These are phyloP conservation scores for Asclepias syriaca DNA, from an alignment of 257 asterid species.

Conservation along the genomic window DNA sequence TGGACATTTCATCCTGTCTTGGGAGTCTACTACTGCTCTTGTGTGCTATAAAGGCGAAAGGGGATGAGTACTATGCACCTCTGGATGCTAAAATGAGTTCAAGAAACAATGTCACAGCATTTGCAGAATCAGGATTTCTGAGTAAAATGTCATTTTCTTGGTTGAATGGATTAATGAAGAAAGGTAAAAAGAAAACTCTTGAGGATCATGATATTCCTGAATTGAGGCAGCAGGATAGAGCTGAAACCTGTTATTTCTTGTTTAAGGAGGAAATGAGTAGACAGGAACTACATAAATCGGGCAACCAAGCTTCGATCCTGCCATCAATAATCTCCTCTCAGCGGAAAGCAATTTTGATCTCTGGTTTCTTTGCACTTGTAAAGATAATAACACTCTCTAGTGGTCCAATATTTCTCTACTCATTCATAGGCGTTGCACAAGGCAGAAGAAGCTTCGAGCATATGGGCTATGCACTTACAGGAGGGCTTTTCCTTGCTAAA, in stretches of 20 bases:
- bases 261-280: constrained; percentile 21
- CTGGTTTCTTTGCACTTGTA: constrained; percentile 29
- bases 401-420: constrained; percentile 34
- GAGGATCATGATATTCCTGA: constrained; percentile 26
- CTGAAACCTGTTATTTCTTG: constrained; percentile 21
- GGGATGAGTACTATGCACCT: constrained; percentile 6
- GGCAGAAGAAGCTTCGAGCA: constrained; percentile 21
- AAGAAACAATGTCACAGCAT: constrained; percentile 15
- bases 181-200: constrained; percentile 27
- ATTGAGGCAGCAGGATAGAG: constrained; percentile 23
- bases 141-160: constrained; percentile 26
- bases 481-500: constrained; percentile 26
- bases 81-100: not conserved
- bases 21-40: constrained; percentile 17
- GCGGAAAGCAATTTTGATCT: constrained; percentile 21
- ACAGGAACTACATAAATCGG: not conserved
- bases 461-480: constrained; percentile 25
- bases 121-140: constrained; percentile 26
- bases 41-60: constrained; percentile 5
- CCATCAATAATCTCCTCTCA: constrained; percentile 24
- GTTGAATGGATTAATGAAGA: constrained; percentile 29
- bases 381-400: constrained; percentile 25
- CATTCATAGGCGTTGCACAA: constrained; percentile 30
- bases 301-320: constrained; percentile 11
- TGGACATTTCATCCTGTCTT: constrained; percentile 16